Conservation (phyloP, 345 rosid genomes). For the Sonneratia alba region DNA sequence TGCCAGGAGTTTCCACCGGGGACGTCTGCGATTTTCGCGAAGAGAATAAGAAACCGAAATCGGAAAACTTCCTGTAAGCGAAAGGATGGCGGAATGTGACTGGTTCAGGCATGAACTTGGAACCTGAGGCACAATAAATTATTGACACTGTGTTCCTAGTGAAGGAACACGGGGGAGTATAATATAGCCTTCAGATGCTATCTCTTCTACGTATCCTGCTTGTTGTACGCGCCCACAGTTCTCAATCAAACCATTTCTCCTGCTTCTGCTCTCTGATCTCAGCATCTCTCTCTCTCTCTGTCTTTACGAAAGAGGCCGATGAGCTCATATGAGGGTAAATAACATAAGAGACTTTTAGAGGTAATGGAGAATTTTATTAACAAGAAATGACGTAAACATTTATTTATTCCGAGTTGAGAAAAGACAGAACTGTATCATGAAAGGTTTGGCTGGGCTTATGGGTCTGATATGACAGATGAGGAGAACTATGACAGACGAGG, state of each 20-base stretch:
- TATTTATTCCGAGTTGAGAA: too few relatives aligned
- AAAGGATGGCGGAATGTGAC: background rate
- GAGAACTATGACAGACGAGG: too few relatives aligned
- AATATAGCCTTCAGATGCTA: background rate
- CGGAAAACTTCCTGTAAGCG: background rate
- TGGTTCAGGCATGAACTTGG: background rate
- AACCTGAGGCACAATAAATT: background rate
- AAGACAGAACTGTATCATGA: too few relatives aligned
- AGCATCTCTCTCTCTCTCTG: background rate
- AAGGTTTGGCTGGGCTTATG: too few relatives aligned
- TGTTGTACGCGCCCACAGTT: background rate
- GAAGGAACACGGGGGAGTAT: background rate
- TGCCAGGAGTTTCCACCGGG: background rate
- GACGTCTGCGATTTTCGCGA: too few relatives aligned
- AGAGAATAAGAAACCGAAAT: background rate
- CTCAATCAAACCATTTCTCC: background rate
- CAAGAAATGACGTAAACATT: too few relatives aligned
- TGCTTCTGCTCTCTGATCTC: background rate
- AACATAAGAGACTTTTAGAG: too few relatives aligned
- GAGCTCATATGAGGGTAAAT: too few relatives aligned
- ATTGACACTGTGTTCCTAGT: background rate
- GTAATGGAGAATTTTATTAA: too few relatives aligned
- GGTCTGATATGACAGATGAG: too few relatives aligned
- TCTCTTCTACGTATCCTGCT: background rate
- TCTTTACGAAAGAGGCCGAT: too few relatives aligned